phyloP scores from a whole-genome alignment of 371 early-diverging fungal species.

The Apophysomyces sp. region DNA sequence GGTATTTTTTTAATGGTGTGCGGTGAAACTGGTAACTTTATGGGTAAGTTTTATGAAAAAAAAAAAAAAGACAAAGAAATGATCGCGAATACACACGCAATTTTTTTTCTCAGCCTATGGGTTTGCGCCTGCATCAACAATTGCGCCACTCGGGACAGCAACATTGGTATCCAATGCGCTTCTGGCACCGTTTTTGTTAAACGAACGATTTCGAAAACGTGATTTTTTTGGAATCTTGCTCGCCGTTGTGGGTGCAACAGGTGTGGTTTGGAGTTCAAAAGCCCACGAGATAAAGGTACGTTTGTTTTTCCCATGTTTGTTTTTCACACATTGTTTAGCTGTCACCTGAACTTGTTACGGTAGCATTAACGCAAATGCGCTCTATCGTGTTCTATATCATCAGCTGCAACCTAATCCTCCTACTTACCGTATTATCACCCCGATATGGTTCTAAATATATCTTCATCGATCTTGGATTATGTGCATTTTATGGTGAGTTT shows the following conservation, averaged over 20 bases:
- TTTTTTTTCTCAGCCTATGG: slow-evolving; percentile 52
- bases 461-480: slow-evolving; percentile 58
- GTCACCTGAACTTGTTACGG: slow-evolving; percentile 52
- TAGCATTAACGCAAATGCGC: slow-evolving; percentile 50
- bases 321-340: slow-evolving; percentile 22
- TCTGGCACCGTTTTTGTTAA: slow-evolving; percentile 63
- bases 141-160: slow-evolving; percentile 73
- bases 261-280: slow-evolving; percentile 59
- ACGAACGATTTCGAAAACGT: slow-evolving; percentile 54
- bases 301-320: slow-evolving; percentile 8
- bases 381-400: slow-evolving; percentile 54
- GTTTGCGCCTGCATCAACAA: slow-evolving; percentile 67
- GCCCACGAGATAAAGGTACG: slow-evolving; percentile 47
- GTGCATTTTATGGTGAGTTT: slow-evolving; percentile 60
- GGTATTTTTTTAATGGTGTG: slow-evolving; percentile 62
- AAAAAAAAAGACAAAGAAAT: not conserved
- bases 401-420: slow-evolving; percentile 24
- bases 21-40: slow-evolving; percentile 50
- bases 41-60: slow-evolving; percentile 22
- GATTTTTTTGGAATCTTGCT: slow-evolving; percentile 59
- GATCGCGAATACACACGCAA: not conserved
- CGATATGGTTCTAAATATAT: slow-evolving; percentile 49
- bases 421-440: slow-evolving; percentile 42
- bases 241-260: slow-evolving; percentile 61
- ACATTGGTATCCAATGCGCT: slow-evolving; percentile 63